Evolutionary conservation across 1,139 yeast genomes (phyloP).

Genomic region (Debaryomycetaceae sp.): DNA sequence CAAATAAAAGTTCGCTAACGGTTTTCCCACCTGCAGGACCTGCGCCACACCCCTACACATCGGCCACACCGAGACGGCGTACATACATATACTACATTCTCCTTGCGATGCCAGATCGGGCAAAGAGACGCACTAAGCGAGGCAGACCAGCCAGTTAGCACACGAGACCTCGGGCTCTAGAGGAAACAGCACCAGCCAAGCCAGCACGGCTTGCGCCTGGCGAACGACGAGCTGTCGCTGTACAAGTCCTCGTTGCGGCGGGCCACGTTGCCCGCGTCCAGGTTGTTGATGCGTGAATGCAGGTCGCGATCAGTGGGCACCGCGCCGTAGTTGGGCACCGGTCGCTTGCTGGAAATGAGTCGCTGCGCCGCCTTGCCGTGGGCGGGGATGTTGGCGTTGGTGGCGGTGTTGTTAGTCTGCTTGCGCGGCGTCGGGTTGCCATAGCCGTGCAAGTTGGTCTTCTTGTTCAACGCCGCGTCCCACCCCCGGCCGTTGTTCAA

Average conservation of each 20-base stretch:
- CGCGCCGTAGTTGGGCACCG: constrained; percentile 8
- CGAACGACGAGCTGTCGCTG: constrained; percentile 7
- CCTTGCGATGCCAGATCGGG: no score
- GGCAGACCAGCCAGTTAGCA: no score
- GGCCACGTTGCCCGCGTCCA: not conserved
- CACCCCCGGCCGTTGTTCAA: constrained; percentile 78
- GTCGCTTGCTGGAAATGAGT: constrained; percentile 11
- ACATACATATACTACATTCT: no score
- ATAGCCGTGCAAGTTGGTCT: constrained; percentile 78
- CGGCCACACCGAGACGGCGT: no score
- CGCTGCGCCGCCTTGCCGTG: constrained; percentile 7
- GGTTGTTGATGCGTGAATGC: not conserved
- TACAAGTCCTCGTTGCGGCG: constrained; percentile 6
- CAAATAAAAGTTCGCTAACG: no score
- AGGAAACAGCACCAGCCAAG: constrained; percentile 5
- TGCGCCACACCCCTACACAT: no score
- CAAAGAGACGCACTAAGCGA: no score
- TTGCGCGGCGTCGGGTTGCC: constrained; percentile 65
- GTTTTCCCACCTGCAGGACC: no score
- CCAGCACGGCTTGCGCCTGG: constrained; percentile 7
- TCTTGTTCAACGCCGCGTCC: constrained; percentile 75
- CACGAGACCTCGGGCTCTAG: not conserved
- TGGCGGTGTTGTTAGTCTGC: constrained; percentile 14
- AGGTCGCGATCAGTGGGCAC: constrained; percentile 3
- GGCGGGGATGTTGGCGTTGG: not conserved